Percentiles rank a stretch among this genome's conserved stretches.
phyloP scores from a whole-genome alignment of 331 rosid genomes.

The Quercus phellos region DNA sequence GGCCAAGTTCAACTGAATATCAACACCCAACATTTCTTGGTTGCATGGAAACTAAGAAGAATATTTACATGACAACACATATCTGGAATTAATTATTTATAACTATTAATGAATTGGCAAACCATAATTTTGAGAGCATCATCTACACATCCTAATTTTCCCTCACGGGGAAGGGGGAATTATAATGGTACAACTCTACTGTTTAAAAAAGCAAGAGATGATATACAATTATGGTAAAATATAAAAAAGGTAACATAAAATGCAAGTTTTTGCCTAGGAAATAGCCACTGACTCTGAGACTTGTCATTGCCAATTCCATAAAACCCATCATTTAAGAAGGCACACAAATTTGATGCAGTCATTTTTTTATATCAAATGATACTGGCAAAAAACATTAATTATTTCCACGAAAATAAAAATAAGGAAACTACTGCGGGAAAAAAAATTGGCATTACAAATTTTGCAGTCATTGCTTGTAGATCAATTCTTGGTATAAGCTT shows the following conservation, averaged over 20 bases:
- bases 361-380: background rate
- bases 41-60: background rate
- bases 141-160: background rate
- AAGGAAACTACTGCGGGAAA: background rate
- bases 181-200: background rate
- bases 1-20: no score
- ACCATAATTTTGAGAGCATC: background rate
- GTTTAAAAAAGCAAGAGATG: background rate
- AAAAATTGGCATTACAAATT: constrained; percentile 54
- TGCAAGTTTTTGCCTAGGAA: background rate
- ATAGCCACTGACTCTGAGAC: background rate
- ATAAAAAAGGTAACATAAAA: background rate
- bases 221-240: background rate
- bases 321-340: background rate
- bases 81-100: background rate
- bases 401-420: background rate
- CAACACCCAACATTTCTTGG: background rate
- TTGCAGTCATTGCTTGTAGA: constrained; percentile 78
- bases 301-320: background rate
- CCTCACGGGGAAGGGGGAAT: no score
- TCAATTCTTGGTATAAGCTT: constrained; percentile 91
- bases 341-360: background rate
- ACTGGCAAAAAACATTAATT: background rate
- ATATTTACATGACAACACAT: background rate
- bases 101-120: background rate